Evolutionary conservation across 78 protist species (phyloP), one percentile per base, ranked within the genome.

Genomic region (Protostelium mycophagum): DNA sequence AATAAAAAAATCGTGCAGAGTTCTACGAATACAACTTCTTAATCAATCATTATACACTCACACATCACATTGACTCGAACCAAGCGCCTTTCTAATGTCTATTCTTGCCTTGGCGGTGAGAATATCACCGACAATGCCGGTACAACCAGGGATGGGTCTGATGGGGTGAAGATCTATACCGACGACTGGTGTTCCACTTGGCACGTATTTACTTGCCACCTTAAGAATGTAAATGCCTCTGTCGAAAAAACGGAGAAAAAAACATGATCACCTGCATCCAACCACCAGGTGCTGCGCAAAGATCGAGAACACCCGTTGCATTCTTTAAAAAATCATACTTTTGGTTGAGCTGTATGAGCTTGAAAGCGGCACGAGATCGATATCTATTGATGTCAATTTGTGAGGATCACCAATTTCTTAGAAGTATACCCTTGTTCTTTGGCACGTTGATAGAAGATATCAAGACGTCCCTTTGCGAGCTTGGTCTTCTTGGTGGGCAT

Each of bases 271-370:
- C 87, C 0, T 85, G 87, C 87, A 85, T 85, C 98, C 98, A 98
- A 38, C 98, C 96, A 38, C 99, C 99, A 1, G 99, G 99, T 0
- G 99, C 99, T 9, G 99, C 99, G 90, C 99, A 99, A 38, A 99
- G 98, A 96, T 99, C 99, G 88, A 99, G 63, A 35, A 95, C 51
- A 36, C 93, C 95, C 1, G 88, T 36, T 5, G 99, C 92, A 0
- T 29, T 28, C 28, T 88, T 34, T 31, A 99, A 95, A 84, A 99
- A 98, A 89, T 97, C 93, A 63, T 89, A 98, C 93, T 98, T 97
- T 93, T 97, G 93, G 91, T 99, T 98, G 29, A 99, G 95, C 94
- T 99, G 99, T 34, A 98, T 87, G 35, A 99, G 95, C 96, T 99
- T 99, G 98, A 98, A 99, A 0, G 99, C 98, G 1, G 99, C 97